Percentiles rank a stretch among this genome's conserved stretches.
These are phyloP conservation scores for Avena insularis DNA, from an alignment of 176 grass and related monocot species.

Conservation along the genomic window DNA sequence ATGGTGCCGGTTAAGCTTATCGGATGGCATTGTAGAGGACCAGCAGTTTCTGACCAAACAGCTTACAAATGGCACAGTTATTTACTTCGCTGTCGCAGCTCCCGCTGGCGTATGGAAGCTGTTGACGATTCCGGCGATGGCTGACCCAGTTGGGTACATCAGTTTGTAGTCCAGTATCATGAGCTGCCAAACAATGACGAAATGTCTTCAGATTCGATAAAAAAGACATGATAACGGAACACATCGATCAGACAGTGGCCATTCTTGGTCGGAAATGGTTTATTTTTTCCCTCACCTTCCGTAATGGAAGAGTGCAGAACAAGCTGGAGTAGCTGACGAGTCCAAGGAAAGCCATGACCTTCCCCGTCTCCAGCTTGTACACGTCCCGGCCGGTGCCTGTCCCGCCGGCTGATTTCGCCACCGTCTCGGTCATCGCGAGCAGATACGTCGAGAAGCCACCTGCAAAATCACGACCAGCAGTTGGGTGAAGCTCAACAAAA, in stretches of 20 bases:
- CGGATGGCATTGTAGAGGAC: not conserved
- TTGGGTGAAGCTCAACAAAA: not conserved
- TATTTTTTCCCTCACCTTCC: slow-evolving; percentile 26
- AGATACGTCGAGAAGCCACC: slow-evolving; percentile 56
- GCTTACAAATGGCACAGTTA: not conserved
- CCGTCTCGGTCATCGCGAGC: slow-evolving; percentile 46
- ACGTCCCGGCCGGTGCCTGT: not conserved
- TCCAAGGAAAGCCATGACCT: slow-evolving; percentile 53
- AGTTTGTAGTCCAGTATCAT: slow-evolving; percentile 75
- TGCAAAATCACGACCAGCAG: not conserved
- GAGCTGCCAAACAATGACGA: slow-evolving; percentile 28
- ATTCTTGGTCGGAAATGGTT: not conserved
- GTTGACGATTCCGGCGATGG: slow-evolving; percentile 60
- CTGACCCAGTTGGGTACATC: slow-evolving; percentile 56
- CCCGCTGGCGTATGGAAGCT: slow-evolving; percentile 62
- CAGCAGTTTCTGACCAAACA: not conserved
- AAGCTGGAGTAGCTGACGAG: slow-evolving; percentile 55
- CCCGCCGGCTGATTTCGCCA: slow-evolving; percentile 23
- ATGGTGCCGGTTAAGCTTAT: not conserved
- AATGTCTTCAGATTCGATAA: not conserved
- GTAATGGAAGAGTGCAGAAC: slow-evolving; percentile 44
- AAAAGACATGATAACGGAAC: not conserved
- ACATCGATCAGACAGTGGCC: not conserved
- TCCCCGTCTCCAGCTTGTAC: slow-evolving; percentile 6
- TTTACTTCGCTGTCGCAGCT: slow-evolving; percentile 48